phyloP scores from a whole-genome alignment of 768 basidiomycete species.

The Tylopilus intermedius region DNA sequence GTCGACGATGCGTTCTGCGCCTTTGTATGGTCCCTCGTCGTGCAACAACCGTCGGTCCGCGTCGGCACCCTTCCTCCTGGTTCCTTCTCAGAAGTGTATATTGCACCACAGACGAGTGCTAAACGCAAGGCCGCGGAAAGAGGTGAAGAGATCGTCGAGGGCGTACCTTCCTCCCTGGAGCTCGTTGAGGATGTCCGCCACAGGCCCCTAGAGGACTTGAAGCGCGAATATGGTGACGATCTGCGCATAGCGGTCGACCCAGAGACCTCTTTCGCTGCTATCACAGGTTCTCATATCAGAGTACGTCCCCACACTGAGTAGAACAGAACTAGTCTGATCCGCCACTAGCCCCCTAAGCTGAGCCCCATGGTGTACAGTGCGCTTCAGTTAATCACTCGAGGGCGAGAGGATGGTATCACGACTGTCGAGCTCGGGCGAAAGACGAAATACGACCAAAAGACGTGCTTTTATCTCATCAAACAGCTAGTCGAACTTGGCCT shows the following conservation, averaged over 20 bases:
- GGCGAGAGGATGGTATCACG: constrained; percentile 70
- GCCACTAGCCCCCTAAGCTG: constrained; percentile 63
- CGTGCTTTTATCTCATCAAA: constrained; percentile 80
- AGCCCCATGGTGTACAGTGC: constrained; percentile 82
- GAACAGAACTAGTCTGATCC: constrained; percentile 6
- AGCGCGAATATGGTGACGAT: constrained; percentile 51
- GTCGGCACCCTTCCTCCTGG: constrained; percentile 68
- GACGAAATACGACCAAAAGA: constrained; percentile 84
- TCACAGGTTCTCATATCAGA: constrained; percentile 81
- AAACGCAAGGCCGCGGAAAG: constrained; percentile 60
- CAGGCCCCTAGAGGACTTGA: constrained; percentile 54
- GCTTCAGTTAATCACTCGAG: constrained; percentile 80
- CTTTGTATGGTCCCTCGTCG: constrained; percentile 78
- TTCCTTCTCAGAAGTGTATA: constrained; percentile 61
- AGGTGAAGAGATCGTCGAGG: constrained; percentile 44
- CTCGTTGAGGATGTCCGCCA: constrained; percentile 51
- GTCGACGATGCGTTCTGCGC: constrained; percentile 72
- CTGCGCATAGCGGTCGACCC: constrained; percentile 74
- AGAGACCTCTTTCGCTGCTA: constrained; percentile 67
- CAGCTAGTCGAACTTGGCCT: constrained; percentile 69
- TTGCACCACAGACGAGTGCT: constrained; percentile 70
- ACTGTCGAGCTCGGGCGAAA: constrained; percentile 72
- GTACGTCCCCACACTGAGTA: constrained; percentile 39
- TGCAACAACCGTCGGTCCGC: constrained; percentile 66
- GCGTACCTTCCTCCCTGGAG: constrained; percentile 42